Conservation (phyloP, 1,284 basidiomycete species). For the Cutaneotrichosporon cutaneum region DNA sequence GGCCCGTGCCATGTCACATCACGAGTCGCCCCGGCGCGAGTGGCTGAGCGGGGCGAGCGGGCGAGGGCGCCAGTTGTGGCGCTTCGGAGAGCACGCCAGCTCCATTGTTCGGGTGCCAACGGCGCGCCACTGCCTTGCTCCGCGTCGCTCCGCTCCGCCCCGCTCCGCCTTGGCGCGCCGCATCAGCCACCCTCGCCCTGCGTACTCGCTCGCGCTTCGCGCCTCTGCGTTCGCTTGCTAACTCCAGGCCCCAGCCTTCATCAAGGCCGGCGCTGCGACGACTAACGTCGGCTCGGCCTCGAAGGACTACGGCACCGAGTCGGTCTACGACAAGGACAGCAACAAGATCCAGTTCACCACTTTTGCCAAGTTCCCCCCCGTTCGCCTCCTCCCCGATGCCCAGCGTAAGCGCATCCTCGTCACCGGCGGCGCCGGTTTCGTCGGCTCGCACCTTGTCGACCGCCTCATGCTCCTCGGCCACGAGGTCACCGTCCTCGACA, state of each 20-base stretch:
- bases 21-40: neutral
- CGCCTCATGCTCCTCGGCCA: conserved; percentile 96
- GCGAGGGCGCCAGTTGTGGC: neutral
- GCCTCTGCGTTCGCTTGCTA: too few relatives aligned
- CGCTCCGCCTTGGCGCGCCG: neutral
- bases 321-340: conserved; percentile 73
- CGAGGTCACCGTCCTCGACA: conserved; percentile 95
- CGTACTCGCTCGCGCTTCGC: too few relatives aligned
- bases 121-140: neutral
- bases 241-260: conserved; percentile 43
- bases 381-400: conserved; percentile 75
- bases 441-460: conserved; percentile 95
- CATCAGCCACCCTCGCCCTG: neutral
- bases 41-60: neutral
- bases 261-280: conserved; percentile 60
- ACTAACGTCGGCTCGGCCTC: conserved; percentile 54
- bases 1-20: conserved; percentile 1
- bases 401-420: conserved; percentile 79
- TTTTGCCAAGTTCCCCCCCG: conserved; percentile 83
- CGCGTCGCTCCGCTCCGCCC: neutral
- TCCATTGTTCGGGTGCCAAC: too few relatives aligned
- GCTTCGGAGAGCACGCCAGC: too few relatives aligned
- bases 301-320: conserved; percentile 70
- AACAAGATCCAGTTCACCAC: conserved; percentile 87
- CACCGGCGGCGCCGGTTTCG: conserved; percentile 95